Conservation (phyloP, 331 rosid genomes). For the Telfairia occidentalis region DNA sequence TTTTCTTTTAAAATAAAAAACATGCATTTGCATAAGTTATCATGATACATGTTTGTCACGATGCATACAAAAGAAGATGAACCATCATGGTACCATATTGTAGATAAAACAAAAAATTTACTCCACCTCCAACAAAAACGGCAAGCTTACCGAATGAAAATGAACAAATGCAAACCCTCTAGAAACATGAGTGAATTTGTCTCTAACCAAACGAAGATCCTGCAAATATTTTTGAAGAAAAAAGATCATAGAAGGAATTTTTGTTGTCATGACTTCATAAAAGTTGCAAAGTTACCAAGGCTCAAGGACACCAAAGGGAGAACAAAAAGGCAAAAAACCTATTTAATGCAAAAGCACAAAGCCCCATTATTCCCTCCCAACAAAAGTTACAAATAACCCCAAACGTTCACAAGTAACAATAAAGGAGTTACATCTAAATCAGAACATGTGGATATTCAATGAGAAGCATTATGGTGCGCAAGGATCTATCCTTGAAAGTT, state of each 20-base stretch:
- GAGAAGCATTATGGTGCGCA: background rate
- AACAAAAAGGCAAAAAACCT: background rate
- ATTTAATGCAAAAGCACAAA: background rate
- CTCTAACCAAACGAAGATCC: conserved; percentile 98
- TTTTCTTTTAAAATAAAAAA: background rate
- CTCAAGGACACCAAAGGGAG: background rate
- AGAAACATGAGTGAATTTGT: conserved; percentile 94
- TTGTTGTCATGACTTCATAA: background rate
- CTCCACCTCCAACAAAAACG: background rate
- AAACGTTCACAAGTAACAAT: background rate
- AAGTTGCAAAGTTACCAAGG: background rate
- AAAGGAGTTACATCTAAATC: background rate
- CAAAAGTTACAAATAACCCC: background rate
- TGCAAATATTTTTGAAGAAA: conserved; percentile 26
- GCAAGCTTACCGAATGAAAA: conserved; percentile 69
- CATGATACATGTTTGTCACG: background rate
- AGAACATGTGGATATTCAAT: background rate
- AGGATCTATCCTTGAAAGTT: background rate
- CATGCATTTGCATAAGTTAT: background rate
- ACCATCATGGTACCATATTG: background rate
- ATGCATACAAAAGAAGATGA: background rate
- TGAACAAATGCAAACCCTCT: conserved; percentile 99
- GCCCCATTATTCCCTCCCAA: background rate
- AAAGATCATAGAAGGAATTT: background rate
- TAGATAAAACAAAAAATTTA: background rate